Evolutionary conservation across 805 yeast genomes (phyloP).

Genomic region (Saccharomycopsis microspora): DNA sequence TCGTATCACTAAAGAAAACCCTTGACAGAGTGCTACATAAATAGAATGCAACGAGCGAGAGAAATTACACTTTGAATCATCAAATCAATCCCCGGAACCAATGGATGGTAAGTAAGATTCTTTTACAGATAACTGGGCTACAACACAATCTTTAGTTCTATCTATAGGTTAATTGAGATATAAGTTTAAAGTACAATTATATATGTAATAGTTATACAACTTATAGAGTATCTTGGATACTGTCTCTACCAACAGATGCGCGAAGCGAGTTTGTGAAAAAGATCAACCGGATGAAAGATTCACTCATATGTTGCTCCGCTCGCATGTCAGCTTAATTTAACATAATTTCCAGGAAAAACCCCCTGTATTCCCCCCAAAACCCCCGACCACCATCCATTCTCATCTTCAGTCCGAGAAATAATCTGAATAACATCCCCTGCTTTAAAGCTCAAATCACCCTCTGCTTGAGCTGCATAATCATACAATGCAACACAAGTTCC

Average conservation of each 20-base stretch:
- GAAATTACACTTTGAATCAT: too few relatives aligned
- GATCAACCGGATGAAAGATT: not conserved
- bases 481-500: slow-evolving; percentile 82
- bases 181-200: not conserved
- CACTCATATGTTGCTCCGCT: not conserved
- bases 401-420: slow-evolving; percentile 69
- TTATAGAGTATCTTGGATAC: not conserved
- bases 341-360: slow-evolving; percentile 94
- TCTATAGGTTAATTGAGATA: not conserved
- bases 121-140: not conserved
- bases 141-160: not conserved
- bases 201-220: not conserved
- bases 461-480: slow-evolving; percentile 88
- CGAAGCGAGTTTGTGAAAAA: not conserved
- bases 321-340: slow-evolving; percentile 43
- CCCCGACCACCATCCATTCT: slow-evolving; percentile 99
- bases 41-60: too few relatives aligned
- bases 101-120: too few relatives aligned
- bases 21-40: too few relatives aligned
- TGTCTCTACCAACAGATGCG: not conserved
- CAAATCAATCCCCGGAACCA: too few relatives aligned
- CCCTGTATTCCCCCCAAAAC: slow-evolving; percentile 75
- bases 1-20: too few relatives aligned
- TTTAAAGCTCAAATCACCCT: slow-evolving; percentile 77
- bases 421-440: slow-evolving; percentile 85